Conservation (phyloP, 371 early-diverging fungal genomes). For the Catenaria anguillulae region DNA sequence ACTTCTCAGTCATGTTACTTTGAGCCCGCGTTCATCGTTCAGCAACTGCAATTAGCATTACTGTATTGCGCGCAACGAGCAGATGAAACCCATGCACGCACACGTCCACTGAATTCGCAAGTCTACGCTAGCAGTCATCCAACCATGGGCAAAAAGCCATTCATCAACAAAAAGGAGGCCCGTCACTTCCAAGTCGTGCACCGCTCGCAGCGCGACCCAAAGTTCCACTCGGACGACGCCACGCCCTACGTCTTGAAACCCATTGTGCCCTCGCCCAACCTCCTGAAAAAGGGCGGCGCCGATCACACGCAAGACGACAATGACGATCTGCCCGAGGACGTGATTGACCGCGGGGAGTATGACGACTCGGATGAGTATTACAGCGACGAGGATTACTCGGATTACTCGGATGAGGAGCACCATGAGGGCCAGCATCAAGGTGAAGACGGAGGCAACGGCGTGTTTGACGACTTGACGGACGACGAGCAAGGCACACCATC, state of each 20-base stretch:
- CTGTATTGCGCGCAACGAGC: too few relatives aligned
- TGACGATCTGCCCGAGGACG: conserved; percentile 10
- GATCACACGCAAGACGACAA: conserved; percentile 10
- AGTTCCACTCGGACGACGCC: conserved; percentile 62
- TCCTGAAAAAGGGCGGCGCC: conserved; percentile 9
- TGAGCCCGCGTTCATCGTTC: too few relatives aligned
- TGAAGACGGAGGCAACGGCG: neutral
- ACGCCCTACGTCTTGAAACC: conserved; percentile 69
- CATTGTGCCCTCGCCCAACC: conserved; percentile 46
- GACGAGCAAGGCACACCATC: conserved; percentile 7
- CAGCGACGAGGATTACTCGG: neutral
- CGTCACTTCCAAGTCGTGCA: conserved; percentile 80
- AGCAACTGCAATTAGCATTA: too few relatives aligned
- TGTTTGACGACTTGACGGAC: conserved; percentile 10
- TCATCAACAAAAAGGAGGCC: conserved; percentile 72
- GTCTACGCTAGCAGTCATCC: too few relatives aligned
- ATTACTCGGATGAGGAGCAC: neutral
- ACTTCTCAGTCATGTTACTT: too few relatives aligned
- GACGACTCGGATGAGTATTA: conserved; percentile 10
- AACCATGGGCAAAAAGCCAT: conserved; percentile 56
- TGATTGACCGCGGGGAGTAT: conserved; percentile 11
- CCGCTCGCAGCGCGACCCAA: conserved; percentile 88
- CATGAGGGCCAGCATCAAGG: neutral
- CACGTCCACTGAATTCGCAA: too few relatives aligned
- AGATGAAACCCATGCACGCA: too few relatives aligned